These are phyloP conservation scores for Pseudopyricularia cyperi DNA, from an alignment of 2,329 filamentous ascomycete species.

Conservation along the genomic window DNA sequence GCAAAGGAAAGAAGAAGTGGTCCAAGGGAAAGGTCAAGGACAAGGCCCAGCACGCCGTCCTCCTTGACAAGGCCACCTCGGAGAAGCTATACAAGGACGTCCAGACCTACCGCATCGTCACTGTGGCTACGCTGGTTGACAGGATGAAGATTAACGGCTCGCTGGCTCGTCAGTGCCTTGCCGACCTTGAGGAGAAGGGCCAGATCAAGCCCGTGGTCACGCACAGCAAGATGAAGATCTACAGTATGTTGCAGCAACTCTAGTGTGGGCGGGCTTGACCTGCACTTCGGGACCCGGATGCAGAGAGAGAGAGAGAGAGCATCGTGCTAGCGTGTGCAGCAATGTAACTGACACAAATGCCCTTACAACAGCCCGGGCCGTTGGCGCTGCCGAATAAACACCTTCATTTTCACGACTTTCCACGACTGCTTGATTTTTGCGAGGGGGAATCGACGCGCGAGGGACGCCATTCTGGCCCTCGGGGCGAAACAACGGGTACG, in stretches of 20 bases:
- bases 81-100: conserved; percentile 99
- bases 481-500: conserved; percentile 1
- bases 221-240: conserved; percentile 97
- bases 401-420: conserved; percentile 6
- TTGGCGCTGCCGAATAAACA: conserved; percentile 35
- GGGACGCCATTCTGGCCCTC: conserved; percentile 9
- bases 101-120: conserved; percentile 99
- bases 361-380: conserved; percentile 39
- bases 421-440: conserved; percentile 9
- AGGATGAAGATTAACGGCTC: conserved; percentile 99
- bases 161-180: conserved; percentile 77
- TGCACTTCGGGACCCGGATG: conserved; percentile 9
- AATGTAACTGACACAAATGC: neutral
- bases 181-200: conserved; percentile 94
- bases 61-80: conserved; percentile 94
- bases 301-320: neutral
- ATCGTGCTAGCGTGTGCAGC: neutral
- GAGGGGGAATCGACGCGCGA: conserved; percentile 14
- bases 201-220: conserved; percentile 95
- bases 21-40: conserved; percentile 76
- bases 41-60: conserved; percentile 99
- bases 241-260: conserved; percentile 48
- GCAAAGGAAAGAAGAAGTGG: conserved; percentile 79
- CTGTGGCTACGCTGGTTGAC: conserved; percentile 96
- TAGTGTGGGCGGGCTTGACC: conserved; percentile 3